Conservation (phyloP, 306 rosid genomes). For the Cucurbita ficifolia region DNA sequence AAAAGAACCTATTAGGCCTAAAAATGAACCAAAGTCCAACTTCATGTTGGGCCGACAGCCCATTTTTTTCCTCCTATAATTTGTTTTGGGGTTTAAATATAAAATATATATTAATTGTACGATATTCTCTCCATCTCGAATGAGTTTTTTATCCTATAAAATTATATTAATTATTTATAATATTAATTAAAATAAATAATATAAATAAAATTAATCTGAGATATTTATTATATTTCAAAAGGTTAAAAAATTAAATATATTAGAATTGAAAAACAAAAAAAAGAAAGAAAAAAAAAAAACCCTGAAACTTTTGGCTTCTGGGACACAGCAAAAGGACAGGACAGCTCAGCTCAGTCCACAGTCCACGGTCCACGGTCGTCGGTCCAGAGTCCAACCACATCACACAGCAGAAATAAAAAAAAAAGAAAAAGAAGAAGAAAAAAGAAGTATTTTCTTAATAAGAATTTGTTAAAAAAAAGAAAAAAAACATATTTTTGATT, state of each 20-base stretch:
- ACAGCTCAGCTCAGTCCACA: background rate
- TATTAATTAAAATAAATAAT: too few relatives aligned
- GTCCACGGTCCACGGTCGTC: constrained; percentile 7
- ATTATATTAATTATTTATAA: too few relatives aligned
- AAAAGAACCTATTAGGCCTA: too few relatives aligned
- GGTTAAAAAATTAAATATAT: too few relatives aligned
- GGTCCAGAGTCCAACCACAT: background rate
- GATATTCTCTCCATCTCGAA: too few relatives aligned
- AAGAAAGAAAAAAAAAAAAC: background rate
- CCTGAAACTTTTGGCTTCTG: background rate
- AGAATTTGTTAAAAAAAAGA: background rate
- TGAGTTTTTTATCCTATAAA: too few relatives aligned
- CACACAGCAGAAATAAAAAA: background rate
- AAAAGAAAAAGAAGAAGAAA: background rate
- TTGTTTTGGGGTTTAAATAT: background rate
- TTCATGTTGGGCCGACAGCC: background rate
- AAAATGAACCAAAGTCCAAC: background rate
- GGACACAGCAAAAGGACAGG: constrained; percentile 3
- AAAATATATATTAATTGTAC: too few relatives aligned
- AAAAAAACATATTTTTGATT: constrained; percentile 5
- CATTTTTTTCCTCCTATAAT: background rate
- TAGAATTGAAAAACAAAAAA: too few relatives aligned
- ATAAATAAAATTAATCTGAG: too few relatives aligned
- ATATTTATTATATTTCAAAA: too few relatives aligned
- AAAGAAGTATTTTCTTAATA: constrained; percentile 13